Conservation (phyloP, 352 stramenopile species). For the Pythium chondricola region DNA sequence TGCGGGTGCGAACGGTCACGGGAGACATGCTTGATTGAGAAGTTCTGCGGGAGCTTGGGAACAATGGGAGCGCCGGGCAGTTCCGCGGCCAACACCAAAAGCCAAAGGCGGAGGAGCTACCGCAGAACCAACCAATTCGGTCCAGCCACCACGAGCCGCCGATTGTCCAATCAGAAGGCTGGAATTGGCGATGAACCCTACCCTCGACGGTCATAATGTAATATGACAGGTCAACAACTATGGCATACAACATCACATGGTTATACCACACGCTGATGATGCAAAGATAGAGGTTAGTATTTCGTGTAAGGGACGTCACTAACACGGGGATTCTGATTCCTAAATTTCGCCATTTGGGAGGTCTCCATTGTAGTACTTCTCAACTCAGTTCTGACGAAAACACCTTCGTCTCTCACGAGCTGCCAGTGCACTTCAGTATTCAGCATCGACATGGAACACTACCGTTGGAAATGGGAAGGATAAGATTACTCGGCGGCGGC, state of each 20-base stretch:
- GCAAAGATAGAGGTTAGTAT: background rate
- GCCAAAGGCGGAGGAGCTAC: slow-evolving; percentile 18
- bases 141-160: slow-evolving; percentile 20
- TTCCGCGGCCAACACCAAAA: slow-evolving; percentile 2
- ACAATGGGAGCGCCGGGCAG: slow-evolving; percentile 9
- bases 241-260: background rate
- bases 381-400: no score
- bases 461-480: background rate
- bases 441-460: background rate
- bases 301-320: background rate
- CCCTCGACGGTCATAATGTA: slow-evolving; percentile 12
- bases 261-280: no score
- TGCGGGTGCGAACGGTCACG: slow-evolving; percentile 98
- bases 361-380: no score
- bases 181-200: slow-evolving; percentile 4
- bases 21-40: slow-evolving; percentile 82
- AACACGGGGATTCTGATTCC: no score
- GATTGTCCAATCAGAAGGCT: slow-evolving; percentile 31
- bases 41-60: slow-evolving; percentile 70
- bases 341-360: no score
- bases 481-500: background rate
- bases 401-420: no score
- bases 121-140: slow-evolving; percentile 78
- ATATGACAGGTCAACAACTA: slow-evolving; percentile 5
- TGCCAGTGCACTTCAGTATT: background rate